Conservation (phyloP, 1,284 basidiomycete species). For the Ceratobasidium sp. region DNA sequence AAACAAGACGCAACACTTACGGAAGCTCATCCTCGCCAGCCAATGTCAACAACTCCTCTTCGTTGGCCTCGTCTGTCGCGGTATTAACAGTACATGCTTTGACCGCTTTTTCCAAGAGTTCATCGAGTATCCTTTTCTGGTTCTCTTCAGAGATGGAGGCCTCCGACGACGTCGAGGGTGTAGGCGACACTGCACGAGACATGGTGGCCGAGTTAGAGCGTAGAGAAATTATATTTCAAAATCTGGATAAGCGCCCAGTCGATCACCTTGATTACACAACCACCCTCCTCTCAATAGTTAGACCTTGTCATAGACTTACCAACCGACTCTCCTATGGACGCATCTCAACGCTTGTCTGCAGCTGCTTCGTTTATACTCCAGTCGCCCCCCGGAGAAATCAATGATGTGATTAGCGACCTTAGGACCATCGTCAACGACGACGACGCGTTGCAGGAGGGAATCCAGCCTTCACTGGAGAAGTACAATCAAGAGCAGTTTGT, state of each 20-base stretch:
- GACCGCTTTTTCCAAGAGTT: conserved; percentile 18
- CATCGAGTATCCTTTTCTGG: conserved; percentile 18
- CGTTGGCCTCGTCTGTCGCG: conserved; percentile 18
- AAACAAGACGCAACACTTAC: neutral
- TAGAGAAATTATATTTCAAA: conserved; percentile 38
- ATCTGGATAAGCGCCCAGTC: conserved; percentile 10
- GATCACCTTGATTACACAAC: conserved; percentile 23
- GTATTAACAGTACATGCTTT: conserved; percentile 28
- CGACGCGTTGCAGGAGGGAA: conserved; percentile 73
- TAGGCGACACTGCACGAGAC: conserved; percentile 26
- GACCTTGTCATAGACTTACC: conserved; percentile 8
- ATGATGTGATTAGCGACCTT: conserved; percentile 59
- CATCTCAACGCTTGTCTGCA: conserved; percentile 66
- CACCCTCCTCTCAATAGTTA: conserved; percentile 4
- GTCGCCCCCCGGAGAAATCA: conserved; percentile 92
- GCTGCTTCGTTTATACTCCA: conserved; percentile 83
- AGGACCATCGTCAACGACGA: conserved; percentile 90
- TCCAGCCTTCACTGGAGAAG: conserved; percentile 74
- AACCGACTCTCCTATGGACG: conserved; percentile 56
- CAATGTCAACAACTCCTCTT: conserved; percentile 30
- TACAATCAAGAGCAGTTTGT: conserved; percentile 88
- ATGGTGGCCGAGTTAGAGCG: conserved; percentile 23
- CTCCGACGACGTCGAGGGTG: conserved; percentile 31
- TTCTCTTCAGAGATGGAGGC: conserved; percentile 22
- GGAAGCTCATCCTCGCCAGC: conserved; percentile 31